Evolutionary conservation across 1,139 yeast genomes (phyloP).

Genomic region (Candida neerlandica): DNA sequence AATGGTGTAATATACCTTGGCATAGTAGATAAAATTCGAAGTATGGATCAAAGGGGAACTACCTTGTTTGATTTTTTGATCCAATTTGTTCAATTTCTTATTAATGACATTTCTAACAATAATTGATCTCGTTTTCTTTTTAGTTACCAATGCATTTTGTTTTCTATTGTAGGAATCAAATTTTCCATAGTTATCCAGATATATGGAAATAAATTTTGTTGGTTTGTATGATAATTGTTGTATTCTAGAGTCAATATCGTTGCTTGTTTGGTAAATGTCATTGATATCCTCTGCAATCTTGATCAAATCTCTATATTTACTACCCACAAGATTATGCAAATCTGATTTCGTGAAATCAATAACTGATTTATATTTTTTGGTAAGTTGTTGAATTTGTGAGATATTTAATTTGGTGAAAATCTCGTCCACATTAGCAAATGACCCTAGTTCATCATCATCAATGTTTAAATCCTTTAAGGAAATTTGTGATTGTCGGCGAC

Average conservation of each 20-base stretch:
- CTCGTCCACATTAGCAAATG: constrained; percentile 30
- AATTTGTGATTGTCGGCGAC: background rate
- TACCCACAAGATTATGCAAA: constrained; percentile 61
- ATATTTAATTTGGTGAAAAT: constrained; percentile 37
- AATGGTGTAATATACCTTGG: constrained; percentile 39
- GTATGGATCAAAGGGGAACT: constrained; percentile 24
- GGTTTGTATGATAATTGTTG: constrained; percentile 37
- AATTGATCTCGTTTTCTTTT: constrained; percentile 18
- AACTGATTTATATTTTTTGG: constrained; percentile 29
- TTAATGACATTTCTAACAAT: constrained; percentile 34
- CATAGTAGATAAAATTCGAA: constrained; percentile 33
- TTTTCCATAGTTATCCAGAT: constrained; percentile 22
- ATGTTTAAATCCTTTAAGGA: background rate
- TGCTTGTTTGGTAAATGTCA: constrained; percentile 48
- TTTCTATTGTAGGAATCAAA: constrained; percentile 24
- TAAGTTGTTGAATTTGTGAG: constrained; percentile 37
- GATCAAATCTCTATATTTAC: constrained; percentile 66
- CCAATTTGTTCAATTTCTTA: constrained; percentile 27
- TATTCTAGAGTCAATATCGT: constrained; percentile 28
- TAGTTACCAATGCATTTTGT: constrained; percentile 19
- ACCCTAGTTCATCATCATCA: constrained; percentile 1
- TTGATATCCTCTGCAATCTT: constrained; percentile 70
- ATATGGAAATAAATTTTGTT: constrained; percentile 33
- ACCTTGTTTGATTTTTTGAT: constrained; percentile 15
- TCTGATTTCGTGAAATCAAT: constrained; percentile 31